A percentile compares a stretch with the other conserved stretches of the same genome.
Evolutionary conservation across 2,329 filamentous ascomycete species (phyloP).

Genomic region (Berkeleyomyces rouxiae): DNA sequence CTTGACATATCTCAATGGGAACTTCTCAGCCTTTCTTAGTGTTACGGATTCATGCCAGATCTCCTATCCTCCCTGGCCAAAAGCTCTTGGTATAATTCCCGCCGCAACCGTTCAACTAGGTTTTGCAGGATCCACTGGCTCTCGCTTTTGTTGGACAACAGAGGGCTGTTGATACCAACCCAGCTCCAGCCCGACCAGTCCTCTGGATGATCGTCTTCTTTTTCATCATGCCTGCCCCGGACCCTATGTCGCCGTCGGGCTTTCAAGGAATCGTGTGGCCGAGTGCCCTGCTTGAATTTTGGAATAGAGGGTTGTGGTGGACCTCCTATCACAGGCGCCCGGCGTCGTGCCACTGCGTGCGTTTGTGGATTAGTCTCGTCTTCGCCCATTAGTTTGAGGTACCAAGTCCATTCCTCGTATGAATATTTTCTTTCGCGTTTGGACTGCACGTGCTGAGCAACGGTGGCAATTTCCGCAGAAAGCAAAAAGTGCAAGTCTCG

Average conservation of each 20-base stretch:
- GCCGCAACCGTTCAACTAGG: constrained; percentile 40
- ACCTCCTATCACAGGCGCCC: not conserved
- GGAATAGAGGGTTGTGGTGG: not conserved
- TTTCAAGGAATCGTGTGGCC: not conserved
- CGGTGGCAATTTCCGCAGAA: constrained; percentile 51
- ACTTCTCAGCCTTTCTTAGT: not conserved
- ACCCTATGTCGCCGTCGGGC: not conserved
- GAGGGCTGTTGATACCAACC: constrained; percentile 51
- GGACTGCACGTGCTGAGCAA: constrained; percentile 45
- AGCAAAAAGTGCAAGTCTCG: constrained; percentile 47
- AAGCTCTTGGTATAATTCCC: constrained; percentile 28
- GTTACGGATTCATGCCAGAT: not conserved
- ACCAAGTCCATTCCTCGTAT: constrained; percentile 79
- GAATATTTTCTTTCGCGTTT: constrained; percentile 45
- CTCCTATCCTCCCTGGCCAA: constrained; percentile 13
- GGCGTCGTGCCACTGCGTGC: constrained; percentile 27
- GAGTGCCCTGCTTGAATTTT: constrained; percentile 1
- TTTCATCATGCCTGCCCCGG: not conserved
- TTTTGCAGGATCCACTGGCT: constrained; percentile 57
- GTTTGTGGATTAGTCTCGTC: constrained; percentile 36
- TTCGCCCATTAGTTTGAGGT: constrained; percentile 58
- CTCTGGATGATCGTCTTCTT: not conserved
- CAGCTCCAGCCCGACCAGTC: constrained; percentile 25
- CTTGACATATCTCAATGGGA: not conserved
- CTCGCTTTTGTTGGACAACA: constrained; percentile 53